Evolutionary conservation across 495 filamentous ascomycete genomes (phyloP), one percentile per base, ranked within the genome.

Genomic region (Melanomma pulvis-pyrius): DNA sequence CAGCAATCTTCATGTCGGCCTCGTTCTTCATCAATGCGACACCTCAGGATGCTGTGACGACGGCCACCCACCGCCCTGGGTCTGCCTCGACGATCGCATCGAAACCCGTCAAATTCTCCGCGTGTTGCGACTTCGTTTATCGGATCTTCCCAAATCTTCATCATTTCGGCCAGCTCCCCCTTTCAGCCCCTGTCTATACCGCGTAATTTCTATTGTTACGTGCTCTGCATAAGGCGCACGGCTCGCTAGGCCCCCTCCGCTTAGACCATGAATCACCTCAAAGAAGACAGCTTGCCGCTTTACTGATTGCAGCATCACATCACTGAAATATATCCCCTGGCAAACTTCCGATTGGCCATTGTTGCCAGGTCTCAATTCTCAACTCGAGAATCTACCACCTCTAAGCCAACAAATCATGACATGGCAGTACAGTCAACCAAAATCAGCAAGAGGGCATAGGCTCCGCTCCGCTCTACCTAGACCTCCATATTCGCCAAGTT

Each of bases 61-160:
- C n/a, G 4, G 9, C 3, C 17, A 17, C n/a, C 39, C 39, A 15
- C 4, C 7, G 2, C 24, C 59, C 25, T 47, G 30, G 44, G 29
- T 11, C 30, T 25, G 28, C 30, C 4, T 15, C 28, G 46, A 61
- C 30, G 47, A 52, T 61, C 59, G n/a, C 47, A 49, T 22, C 59
- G 28, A 30, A 8, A 51, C 15, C 24, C 46, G 59, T 61, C 59
- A 34, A 61, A 61, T 51, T 61, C 59, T 61, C 59, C 59, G 59
- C 21, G 22, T 46, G 34, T 29, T 61, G 36, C 15, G n/a, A 29
- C 13, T 36, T 44, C 39, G 39, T 44, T 44, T 44, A 17, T 44
- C 2, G 4, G 9, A 17, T 44, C 39, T 12, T 44, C 39, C 39
- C 39, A 6, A 6, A 44, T n/a, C 17, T 6, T 44, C 9, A n/a